Percentiles rank a stretch among this genome's conserved stretches.
These are phyloP conservation scores for Ilyonectria robusta DNA, from an alignment of 2,329 filamentous ascomycete species.

Conservation along the genomic window DNA sequence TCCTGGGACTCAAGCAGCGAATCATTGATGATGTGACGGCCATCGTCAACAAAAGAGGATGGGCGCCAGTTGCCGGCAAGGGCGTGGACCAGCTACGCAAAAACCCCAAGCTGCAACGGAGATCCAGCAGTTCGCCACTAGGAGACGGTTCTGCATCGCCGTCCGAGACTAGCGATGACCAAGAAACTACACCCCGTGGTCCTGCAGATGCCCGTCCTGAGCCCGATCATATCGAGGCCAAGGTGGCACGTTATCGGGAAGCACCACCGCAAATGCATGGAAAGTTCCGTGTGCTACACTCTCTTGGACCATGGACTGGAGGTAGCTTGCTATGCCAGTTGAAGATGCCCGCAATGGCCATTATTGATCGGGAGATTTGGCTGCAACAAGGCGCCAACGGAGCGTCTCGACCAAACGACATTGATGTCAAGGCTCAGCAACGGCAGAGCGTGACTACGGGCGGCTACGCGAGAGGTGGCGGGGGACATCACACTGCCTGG, in stretches of 20 bases:
- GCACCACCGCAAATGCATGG: slow-evolving; percentile 66
- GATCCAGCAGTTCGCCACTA: slow-evolving; percentile 41
- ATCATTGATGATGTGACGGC: slow-evolving; percentile 81
- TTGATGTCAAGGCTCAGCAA: slow-evolving; percentile 70
- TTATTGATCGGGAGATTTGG: slow-evolving; percentile 81
- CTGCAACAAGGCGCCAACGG: slow-evolving; percentile 75
- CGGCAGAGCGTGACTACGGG: slow-evolving; percentile 76
- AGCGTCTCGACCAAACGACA: slow-evolving; percentile 71
- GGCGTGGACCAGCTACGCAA: slow-evolving; percentile 69
- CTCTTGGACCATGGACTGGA: slow-evolving; percentile 81
- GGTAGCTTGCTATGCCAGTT: slow-evolving; percentile 79
- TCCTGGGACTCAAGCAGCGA: slow-evolving; percentile 84
- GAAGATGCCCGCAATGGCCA: slow-evolving; percentile 77
- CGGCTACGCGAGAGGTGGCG: slow-evolving; percentile 57
- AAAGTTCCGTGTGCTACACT: slow-evolving; percentile 75
- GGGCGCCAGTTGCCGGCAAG: slow-evolving; percentile 82
- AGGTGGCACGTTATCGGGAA: slow-evolving; percentile 53
- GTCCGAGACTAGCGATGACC: slow-evolving; percentile 43
- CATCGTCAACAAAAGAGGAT: slow-evolving; percentile 78
- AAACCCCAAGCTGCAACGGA: slow-evolving; percentile 60
- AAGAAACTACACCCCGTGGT: slow-evolving; percentile 36
- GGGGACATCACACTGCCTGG: slow-evolving; percentile 66
- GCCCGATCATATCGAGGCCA: slow-evolving; percentile 54
- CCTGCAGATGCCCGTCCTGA: slow-evolving; percentile 45
- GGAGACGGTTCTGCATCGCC: slow-evolving; percentile 41